Conservation (phyloP, 73 alveolate genomes). For the Strombidium stylifer region DNA sequence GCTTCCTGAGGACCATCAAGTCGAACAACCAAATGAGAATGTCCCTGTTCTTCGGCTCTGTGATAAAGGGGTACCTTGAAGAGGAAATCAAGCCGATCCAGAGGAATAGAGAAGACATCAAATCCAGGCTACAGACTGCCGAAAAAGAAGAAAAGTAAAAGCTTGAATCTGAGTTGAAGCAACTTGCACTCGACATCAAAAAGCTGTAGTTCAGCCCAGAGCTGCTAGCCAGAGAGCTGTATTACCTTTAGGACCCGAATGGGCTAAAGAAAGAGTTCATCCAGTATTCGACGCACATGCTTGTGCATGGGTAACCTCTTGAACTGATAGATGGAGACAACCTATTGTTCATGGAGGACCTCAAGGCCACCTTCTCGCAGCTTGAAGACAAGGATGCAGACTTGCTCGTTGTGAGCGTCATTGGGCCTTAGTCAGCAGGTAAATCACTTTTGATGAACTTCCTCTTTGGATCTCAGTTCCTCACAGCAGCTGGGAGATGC, state of each 20-base stretch:
- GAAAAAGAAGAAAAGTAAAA: too few relatives aligned
- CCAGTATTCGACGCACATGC: not conserved
- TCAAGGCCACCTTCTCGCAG: not conserved
- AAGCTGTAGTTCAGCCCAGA: conserved; percentile 21
- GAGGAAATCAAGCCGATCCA: too few relatives aligned
- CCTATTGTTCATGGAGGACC: not conserved
- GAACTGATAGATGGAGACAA: conserved; percentile 41
- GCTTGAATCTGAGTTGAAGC: too few relatives aligned
- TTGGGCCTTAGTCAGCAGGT: conserved; percentile 64
- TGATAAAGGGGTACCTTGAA: too few relatives aligned
- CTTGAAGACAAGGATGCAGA: too few relatives aligned
- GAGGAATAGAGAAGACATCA: too few relatives aligned
- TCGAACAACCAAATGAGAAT: too few relatives aligned
- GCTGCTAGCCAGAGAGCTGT: conserved; percentile 5
- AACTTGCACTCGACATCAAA: too few relatives aligned
- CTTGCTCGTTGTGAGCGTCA: conserved; percentile 42
- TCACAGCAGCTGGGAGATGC: conserved; percentile 29
- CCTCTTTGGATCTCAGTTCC: conserved; percentile 28
- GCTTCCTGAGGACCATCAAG: too few relatives aligned
- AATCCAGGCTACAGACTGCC: too few relatives aligned
- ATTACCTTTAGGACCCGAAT: not conserved
- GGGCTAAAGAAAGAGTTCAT: not conserved
- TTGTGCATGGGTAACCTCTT: conserved; percentile 14
- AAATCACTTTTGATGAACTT: conserved; percentile 27
- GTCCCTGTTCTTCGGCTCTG: too few relatives aligned